A percentile compares a stretch with the other conserved stretches of the same genome.
These are phyloP conservation scores for Hyphopichia fennica DNA, from an alignment of 1,139 yeast genomes.

Conservation along the genomic window DNA sequence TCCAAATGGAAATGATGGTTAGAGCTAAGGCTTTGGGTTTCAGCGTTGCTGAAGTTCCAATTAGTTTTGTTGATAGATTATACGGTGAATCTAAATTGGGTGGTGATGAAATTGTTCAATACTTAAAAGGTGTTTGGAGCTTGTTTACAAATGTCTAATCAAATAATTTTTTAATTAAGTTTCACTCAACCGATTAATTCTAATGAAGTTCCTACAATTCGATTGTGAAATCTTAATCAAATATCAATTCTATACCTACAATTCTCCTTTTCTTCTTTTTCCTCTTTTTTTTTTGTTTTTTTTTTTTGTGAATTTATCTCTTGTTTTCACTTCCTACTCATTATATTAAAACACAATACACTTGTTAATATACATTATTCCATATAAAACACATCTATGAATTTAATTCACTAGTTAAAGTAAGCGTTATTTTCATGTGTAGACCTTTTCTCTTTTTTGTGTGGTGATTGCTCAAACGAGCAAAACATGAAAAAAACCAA, in stretches of 20 bases:
- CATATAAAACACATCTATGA: too few species aligned
- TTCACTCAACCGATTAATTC: too few species aligned
- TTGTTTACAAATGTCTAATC: constrained; percentile 60
- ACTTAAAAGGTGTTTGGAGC: constrained; percentile 72
- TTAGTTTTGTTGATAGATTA: constrained; percentile 75
- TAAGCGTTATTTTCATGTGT: not conserved
- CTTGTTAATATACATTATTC: too few species aligned
- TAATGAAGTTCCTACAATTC: too few species aligned
- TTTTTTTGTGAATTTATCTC: not conserved
- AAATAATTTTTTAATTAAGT: not conserved
- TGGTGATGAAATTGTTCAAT: constrained; percentile 79
- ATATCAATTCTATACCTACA: not conserved
- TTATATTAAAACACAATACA: too few species aligned
- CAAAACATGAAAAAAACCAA: not conserved
- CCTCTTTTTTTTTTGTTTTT: not conserved
- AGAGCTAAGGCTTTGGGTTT: constrained; percentile 73
- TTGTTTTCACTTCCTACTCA: not conserved
- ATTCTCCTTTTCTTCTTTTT: not conserved
- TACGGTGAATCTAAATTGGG: constrained; percentile 83
- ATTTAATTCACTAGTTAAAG: too few species aligned
- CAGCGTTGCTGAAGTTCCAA: constrained; percentile 78
- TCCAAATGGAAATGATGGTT: constrained; percentile 91
- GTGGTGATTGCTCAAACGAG: not conserved
- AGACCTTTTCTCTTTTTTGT: not conserved
- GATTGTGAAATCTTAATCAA: not conserved